Evolutionary conservation across 371 early-diverging fungal species (phyloP), one percentile per base, ranked within the genome.

Genomic region (Rhizopus arrhizus): DNA sequence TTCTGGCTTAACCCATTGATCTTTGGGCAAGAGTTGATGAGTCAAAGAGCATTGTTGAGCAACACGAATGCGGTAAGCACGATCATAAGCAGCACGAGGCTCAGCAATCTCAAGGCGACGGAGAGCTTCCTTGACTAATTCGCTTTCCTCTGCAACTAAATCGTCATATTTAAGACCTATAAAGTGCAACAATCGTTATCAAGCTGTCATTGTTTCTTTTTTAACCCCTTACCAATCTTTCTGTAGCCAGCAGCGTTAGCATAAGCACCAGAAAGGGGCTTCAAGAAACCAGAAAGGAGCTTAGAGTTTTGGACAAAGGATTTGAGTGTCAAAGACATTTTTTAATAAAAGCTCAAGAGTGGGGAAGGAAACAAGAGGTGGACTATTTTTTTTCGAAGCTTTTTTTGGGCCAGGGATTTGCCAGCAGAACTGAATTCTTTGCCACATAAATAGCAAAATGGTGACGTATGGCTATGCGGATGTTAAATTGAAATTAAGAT

Each of bases 121-220:
- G 55, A 98, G 73, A 33, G 98, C 98, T 75, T 94, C 93, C 70
- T 89, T 82, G 46, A 92, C 90, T 41, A 92, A 70, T 22, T 85
- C 87, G 53, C 80, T 88, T 73, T 98, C 96, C 59, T 95, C 95
- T 50, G 87, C 84, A 75, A 95, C 77, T 59, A 96, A 74, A 74
- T 98, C 98, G 82, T 98, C 98, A 68, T 90, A 92, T 47, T 86
- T 81, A 54, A 96, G 84, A 69, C 98, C 98, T 92, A 61, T 4
- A 54, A 46, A 56, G 31, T 41, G 16, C 7, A 10, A 15, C 36
- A 32, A 3, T 7, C 2, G 2, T 42, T 9, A 43, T 49, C 31
- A 7, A 11, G 33, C 1, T 51, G 22, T 43, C 8, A 29, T 55
- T 28, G 15, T 36, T 34, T 35, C 12, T 55, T 45, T 35, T 15